Conservation (phyloP, 306 rosid species). For the Acacia acuminata region DNA sequence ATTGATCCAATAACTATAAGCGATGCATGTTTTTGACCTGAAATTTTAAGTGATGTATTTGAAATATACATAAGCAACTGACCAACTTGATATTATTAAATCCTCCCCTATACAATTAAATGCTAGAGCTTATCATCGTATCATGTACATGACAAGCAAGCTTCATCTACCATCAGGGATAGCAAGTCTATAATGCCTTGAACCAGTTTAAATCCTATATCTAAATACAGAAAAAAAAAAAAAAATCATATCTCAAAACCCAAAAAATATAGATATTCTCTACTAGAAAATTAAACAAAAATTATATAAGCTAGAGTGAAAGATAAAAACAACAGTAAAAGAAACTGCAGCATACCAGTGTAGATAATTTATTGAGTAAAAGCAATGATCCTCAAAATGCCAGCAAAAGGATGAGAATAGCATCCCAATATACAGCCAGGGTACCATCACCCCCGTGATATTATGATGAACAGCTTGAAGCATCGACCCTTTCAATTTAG, state of each 20-base stretch:
- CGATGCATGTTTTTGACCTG: background rate
- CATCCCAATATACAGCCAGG: slow-evolving; percentile 99
- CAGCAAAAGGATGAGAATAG: slow-evolving; percentile 96
- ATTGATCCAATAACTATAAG: background rate
- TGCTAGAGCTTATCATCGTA: slow-evolving; percentile 13
- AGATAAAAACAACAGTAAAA: background rate
- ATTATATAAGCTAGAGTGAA: background rate
- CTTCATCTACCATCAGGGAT: slow-evolving; percentile 4
- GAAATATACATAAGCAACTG: background rate
- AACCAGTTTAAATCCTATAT: background rate
- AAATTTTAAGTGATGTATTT: slow-evolving; percentile 10
- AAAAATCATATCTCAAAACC: background rate
- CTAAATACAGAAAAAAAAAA: slow-evolving; percentile 5
- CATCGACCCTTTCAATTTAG: slow-evolving; percentile 90
- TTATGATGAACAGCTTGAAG: slow-evolving; percentile 87
- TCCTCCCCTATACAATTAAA: slow-evolving; percentile 9
- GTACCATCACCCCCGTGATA: slow-evolving; percentile 98
- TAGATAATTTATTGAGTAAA: slow-evolving; percentile 93
- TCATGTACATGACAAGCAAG: slow-evolving; percentile 16
- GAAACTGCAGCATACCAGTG: slow-evolving; percentile 76
- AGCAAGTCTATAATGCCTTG: slow-evolving; percentile 10
- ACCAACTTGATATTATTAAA: slow-evolving; percentile 17
- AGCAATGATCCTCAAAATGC: slow-evolving; percentile 99
- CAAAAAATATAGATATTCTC: background rate
- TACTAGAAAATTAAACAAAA: background rate